Conservation (phyloP, 106 monocot species). For the Iris macrosiphon region DNA sequence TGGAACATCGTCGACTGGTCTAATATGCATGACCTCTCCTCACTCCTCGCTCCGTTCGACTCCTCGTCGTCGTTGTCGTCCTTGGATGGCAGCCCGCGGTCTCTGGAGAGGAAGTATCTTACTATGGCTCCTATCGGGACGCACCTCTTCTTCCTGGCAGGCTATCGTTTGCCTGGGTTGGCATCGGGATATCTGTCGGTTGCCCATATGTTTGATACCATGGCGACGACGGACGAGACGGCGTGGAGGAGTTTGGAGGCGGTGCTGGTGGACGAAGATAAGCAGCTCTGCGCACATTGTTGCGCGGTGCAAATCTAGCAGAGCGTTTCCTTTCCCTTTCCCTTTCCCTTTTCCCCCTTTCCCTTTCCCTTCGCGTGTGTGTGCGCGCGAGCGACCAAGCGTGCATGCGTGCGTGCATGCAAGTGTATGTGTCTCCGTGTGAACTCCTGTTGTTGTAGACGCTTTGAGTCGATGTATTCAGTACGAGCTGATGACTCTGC, state of each 20-base stretch:
- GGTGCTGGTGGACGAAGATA: neutral
- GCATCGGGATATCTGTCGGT: constrained; percentile 1
- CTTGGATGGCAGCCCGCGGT: neutral
- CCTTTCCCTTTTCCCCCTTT: no score
- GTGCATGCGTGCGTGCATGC: no score
- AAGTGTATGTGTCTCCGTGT: no score
- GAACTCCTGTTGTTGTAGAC: no score
- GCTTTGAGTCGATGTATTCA: no score
- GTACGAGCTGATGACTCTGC: no score
- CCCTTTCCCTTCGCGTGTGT: no score
- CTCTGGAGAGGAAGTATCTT: constrained; percentile 10
- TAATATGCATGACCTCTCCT: constrained; percentile 6
- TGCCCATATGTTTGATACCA: constrained; percentile 27
- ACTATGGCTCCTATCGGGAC: constrained; percentile 21
- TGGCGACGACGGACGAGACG: neutral
- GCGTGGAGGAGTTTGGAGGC: neutral
- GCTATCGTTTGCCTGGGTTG: constrained; percentile 10
- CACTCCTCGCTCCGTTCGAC: neutral
- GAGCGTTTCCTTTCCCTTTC: no score
- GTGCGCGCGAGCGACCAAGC: no score
- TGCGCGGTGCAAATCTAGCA: neutral
- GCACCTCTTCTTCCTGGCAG: constrained; percentile 24
- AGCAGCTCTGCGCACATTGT: neutral
- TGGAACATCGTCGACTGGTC: constrained; percentile 39
- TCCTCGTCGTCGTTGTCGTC: neutral